phyloP scores from a whole-genome alignment of 2,329 filamentous ascomycete genomes.

The Aspergillus sp. region DNA sequence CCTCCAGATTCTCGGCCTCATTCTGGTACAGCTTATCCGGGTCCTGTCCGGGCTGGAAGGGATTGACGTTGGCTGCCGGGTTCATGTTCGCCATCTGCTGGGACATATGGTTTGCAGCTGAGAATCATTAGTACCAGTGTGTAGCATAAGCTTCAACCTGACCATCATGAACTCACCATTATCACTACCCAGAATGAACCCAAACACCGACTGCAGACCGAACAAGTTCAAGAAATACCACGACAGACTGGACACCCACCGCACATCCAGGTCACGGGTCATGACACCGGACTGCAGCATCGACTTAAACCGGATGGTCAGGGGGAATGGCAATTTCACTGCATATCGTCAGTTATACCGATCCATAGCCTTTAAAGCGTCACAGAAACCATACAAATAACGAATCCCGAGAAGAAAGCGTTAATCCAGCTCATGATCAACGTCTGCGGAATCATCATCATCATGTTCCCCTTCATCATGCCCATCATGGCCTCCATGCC shows the following conservation, averaged over 20 bases:
- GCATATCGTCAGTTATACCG: background rate
- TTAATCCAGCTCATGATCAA: conserved; percentile 99
- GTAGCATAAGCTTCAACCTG: background rate
- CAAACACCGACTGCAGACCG: conserved; percentile 93
- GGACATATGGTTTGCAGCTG: conserved; percentile 86
- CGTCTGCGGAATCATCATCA: conserved; percentile 99
- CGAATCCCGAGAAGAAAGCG: conserved; percentile 96
- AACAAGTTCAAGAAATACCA: conserved; percentile 99
- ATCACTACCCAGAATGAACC: conserved; percentile 92
- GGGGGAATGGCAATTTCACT: conserved; percentile 96
- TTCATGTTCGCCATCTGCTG: conserved; percentile 78
- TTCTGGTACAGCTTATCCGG: conserved; percentile 91
- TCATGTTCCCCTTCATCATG: conserved; percentile 99
- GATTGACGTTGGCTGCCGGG: conserved; percentile 61
- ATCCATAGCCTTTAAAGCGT: background rate
- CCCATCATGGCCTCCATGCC: conserved; percentile 99
- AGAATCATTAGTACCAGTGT: background rate
- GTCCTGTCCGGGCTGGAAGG: conserved; percentile 90
- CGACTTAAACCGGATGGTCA: conserved; percentile 98
- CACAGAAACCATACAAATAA: conserved; percentile 69
- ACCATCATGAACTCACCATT: conserved; percentile 64
- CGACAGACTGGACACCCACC: conserved; percentile 97
- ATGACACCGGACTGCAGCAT: conserved; percentile 98
- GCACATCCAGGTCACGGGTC: conserved; percentile 91
- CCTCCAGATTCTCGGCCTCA: conserved; percentile 93